These are phyloP conservation scores for Rubroshorea leprosula DNA, from an alignment of 345 rosid genomes.

Conservation along the genomic window DNA sequence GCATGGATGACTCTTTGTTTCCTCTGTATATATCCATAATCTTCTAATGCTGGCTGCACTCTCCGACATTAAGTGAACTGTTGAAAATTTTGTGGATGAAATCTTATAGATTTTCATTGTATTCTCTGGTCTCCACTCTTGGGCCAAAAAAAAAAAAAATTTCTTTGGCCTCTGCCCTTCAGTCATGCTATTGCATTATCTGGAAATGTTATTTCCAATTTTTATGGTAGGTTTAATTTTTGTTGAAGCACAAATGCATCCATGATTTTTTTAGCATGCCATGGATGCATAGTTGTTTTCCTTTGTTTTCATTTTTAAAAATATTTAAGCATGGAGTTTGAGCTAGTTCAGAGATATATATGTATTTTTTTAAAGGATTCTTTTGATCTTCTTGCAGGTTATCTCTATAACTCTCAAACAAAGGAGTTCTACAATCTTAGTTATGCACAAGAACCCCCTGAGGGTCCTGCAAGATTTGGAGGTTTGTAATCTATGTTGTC, in stretches of 20 bases:
- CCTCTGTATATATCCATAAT: too few relatives aligned
- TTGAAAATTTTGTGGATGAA: too few relatives aligned
- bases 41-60: too few relatives aligned
- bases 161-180: neutral
- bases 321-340: neutral
- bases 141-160: too few relatives aligned
- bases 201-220: neutral
- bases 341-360: too few relatives aligned
- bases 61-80: too few relatives aligned
- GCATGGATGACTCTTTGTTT: too few relatives aligned
- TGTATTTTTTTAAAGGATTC: constrained; percentile 1
- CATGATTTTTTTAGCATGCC: neutral
- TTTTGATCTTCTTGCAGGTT: constrained; percentile 48
- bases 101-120: neutral
- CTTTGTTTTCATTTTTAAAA: too few relatives aligned
- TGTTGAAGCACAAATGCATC: neutral
- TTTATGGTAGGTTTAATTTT: neutral
- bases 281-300: too few relatives aligned
- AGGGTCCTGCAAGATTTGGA: constrained; percentile 84
- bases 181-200: neutral
- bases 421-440: constrained; percentile 92
- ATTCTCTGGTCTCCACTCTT: neutral
- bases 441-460: constrained; percentile 71
- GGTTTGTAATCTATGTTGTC: constrained; percentile 41
- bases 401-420: constrained; percentile 81